Conservation (phyloP, 2,329 filamentous ascomycete species). For the Knoxdaviesia proteae region DNA sequence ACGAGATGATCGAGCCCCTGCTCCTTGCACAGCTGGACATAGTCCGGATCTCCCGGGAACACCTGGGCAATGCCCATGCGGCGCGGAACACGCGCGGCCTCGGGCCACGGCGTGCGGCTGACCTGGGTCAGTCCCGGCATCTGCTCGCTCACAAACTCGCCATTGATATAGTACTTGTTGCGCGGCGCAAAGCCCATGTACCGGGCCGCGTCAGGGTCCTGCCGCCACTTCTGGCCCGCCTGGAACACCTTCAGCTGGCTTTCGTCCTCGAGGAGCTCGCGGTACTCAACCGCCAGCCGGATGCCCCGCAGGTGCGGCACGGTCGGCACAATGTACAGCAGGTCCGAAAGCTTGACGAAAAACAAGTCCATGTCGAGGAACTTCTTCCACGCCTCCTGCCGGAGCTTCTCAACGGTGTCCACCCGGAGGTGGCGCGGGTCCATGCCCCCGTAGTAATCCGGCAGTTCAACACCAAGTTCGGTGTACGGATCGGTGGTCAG, state of each 20-base stretch:
- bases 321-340: conserved; percentile 35
- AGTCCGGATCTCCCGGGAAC: conserved; percentile 34
- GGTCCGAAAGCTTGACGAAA: conserved; percentile 45
- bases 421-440: conserved; percentile 23
- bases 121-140: conserved; percentile 22
- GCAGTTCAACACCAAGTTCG: conserved; percentile 30
- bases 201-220: conserved; percentile 32
- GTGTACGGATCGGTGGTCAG: conserved; percentile 27
- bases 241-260: conserved; percentile 19
- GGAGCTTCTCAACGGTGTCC: conserved; percentile 22
- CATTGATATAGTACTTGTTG: conserved; percentile 37
- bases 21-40: conserved; percentile 29
- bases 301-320: conserved; percentile 36
- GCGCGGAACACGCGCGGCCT: conserved; percentile 28
- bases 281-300: conserved; percentile 35
- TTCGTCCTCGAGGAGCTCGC: conserved; percentile 34
- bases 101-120: conserved; percentile 32
- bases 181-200: conserved; percentile 32
- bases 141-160: conserved; percentile 29
- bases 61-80: conserved; percentile 28
- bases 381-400: conserved; percentile 26
- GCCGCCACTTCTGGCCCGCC: conserved; percentile 32
- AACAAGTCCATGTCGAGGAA: conserved; percentile 41
- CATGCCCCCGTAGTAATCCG: conserved; percentile 26
- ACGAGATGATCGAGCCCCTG: conserved; percentile 36